Base-by-base conservation (phyloP, 2,329 filamentous ascomycete species). In the Metarhizium rileyi region DNA sequence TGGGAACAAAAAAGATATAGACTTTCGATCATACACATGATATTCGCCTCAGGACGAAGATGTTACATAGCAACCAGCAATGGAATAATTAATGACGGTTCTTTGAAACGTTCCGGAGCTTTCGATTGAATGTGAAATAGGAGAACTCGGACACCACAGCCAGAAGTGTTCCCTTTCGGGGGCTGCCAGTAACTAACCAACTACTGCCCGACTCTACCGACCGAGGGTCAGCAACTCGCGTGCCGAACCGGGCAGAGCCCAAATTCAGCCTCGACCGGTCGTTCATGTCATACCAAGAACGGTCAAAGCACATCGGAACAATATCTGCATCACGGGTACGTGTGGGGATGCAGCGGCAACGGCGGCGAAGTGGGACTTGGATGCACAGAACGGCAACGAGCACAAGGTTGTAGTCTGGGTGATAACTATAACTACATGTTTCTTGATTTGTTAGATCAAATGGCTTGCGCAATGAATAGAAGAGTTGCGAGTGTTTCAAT, bases 61-160 rank as follows among this genome's bases (percentile, higher is more conserved):
- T 14, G 10, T 16, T 45, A 49, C 16, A 45, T 20, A 30, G 28
- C n/a, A 33, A 9, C 25, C 42, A 45, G 42, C 42, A 49, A 48
- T 48, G 46, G 46, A n/a, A n/a, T n/a, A 43, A 48, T 25, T 42
- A 18, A 42, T 25, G n/a, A 42, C n/a, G 35, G 25, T 42, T 42
- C 12, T n/a, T n/a, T 14, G 20, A 14, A 42, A 42, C 3, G 4
- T 9, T 4, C 38, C 12, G 22, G 10, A 25, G 10, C 22, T 42
- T 14, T 42, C 38, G 38, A 42, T 25, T 25, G 16, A 9, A 23
- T 7, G 20, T 42, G 35, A 38, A n/a, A n/a, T n/a, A n/a, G n/a
- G n/a, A n/a, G n/a, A n/a, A n/a, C n/a, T n/a, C n/a, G n/a, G n/a
- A n/a, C n/a, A n/a, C n/a, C n/a, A n/a, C n/a, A n/a, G n/a, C n/a